phyloP scores from a whole-genome alignment of 1,284 basidiomycete species.

The Waitea zeae region DNA sequence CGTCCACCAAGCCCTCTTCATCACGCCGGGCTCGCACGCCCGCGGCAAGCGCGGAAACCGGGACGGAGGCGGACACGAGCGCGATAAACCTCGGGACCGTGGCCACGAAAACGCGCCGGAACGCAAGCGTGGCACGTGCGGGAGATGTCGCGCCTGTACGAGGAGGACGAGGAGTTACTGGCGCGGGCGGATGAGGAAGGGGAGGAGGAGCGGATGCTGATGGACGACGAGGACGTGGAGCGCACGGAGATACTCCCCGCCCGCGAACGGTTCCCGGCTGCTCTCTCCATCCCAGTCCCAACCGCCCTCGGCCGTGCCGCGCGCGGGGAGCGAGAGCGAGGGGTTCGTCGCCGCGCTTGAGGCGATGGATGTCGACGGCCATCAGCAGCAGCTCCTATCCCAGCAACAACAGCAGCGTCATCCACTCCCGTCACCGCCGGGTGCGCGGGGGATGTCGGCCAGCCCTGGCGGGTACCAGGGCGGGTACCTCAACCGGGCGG shows the following conservation, averaged over 20 bases:
- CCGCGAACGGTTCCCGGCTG: no score
- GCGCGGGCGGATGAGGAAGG: constrained; percentile 1
- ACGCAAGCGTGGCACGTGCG: constrained; percentile 10
- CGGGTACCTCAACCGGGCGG: no score
- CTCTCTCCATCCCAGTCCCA: no score
- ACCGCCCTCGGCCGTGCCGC: no score
- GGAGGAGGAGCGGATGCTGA: constrained; percentile 8
- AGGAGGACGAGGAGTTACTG: constrained; percentile 7
- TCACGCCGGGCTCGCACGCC: constrained; percentile 91
- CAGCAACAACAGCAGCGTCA: no score
- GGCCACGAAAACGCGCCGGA: constrained; percentile 8
- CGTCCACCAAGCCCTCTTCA: constrained; percentile 92
- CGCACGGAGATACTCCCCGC: no score
- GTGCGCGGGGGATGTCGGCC: no score
- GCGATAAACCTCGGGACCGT: constrained; percentile 4
- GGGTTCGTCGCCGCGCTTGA: neutral
- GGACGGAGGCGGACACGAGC: constrained; percentile 28
- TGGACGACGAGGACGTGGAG: constrained; percentile 9
- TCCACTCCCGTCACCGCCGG: no score
- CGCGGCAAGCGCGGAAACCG: constrained; percentile 24
- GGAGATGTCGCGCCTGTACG: constrained; percentile 14
- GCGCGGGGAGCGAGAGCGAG: neutral
- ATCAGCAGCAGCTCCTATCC: no score
- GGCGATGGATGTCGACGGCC: no score
- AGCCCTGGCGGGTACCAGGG: no score